Conservation (phyloP, 2,329 filamentous ascomycete genomes). For the Aphanocladium album region DNA sequence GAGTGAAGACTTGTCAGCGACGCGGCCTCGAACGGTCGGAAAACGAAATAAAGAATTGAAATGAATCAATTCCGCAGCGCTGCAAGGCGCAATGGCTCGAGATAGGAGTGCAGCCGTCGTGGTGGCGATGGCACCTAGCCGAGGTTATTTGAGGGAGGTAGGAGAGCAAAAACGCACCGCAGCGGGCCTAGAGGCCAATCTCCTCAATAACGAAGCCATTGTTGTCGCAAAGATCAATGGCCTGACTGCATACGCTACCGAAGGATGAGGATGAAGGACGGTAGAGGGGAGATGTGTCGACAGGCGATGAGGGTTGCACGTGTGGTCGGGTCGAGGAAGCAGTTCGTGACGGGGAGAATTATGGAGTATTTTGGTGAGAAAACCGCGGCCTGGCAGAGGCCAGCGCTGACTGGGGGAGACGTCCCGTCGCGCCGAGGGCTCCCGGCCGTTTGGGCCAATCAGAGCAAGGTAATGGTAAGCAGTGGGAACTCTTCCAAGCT, state of each 20-base stretch:
- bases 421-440: background rate
- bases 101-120: background rate
- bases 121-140: slow-evolving; percentile 11
- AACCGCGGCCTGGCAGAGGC: background rate
- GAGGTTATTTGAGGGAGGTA: slow-evolving; percentile 16
- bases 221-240: slow-evolving; percentile 26
- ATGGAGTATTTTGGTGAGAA: slow-evolving; percentile 10
- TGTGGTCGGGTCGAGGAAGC: slow-evolving; percentile 2
- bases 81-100: background rate
- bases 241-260: slow-evolving; percentile 27
- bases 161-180: slow-evolving; percentile 41
- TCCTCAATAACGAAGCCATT: slow-evolving; percentile 61
- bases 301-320: slow-evolving; percentile 9
- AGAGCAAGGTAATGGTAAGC: slow-evolving; percentile 6
- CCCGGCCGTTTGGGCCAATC: slow-evolving; percentile 2
- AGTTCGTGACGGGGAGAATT: slow-evolving; percentile 12
- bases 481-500: background rate
- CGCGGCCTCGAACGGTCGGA: slow-evolving; percentile 11
- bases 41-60: background rate
- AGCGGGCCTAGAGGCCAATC: slow-evolving; percentile 51
- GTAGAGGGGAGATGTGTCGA: slow-evolving; percentile 11
- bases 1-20: background rate
- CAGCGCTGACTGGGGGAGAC: background rate
- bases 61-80: background rate
- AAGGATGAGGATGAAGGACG: slow-evolving; percentile 2